Conservation (phyloP, 75 land plant genomes). For the Sequoia sempervirens region DNA sequence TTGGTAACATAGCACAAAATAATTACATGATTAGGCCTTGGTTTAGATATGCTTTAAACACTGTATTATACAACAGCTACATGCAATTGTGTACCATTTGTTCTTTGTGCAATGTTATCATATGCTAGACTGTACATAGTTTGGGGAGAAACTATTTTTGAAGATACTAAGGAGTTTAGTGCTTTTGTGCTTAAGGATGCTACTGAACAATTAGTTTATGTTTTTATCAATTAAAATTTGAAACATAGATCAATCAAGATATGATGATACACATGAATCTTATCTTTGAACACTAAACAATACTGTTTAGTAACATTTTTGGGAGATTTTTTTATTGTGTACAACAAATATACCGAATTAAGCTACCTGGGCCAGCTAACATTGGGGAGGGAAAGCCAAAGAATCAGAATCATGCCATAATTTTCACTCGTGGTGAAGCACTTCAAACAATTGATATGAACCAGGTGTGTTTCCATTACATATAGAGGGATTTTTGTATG, state of each 20-base stretch:
- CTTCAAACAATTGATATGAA: constrained; percentile 97
- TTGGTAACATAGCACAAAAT: neutral
- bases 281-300: neutral
- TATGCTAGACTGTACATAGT: neutral
- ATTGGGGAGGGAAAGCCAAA: constrained; percentile 98
- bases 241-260: neutral
- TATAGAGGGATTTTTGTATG: neutral
- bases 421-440: constrained; percentile 94
- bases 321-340: neutral
- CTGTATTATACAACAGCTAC: neutral
- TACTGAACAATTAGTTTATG: neutral
- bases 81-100: neutral
- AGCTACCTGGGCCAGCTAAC: constrained; percentile 74
- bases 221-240: neutral
- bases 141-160: neutral
- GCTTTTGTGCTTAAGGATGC: neutral
- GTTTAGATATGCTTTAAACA: neutral
- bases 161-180: neutral
- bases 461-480: constrained; percentile 47
- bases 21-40: neutral
- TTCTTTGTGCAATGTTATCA: neutral
- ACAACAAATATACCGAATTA: constrained; percentile 92
- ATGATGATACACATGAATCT: neutral
- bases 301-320: neutral
- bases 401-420: constrained; percentile 95